Conservation (phyloP, 2,329 filamentous ascomycete genomes). For the Fusarium circinatum region DNA sequence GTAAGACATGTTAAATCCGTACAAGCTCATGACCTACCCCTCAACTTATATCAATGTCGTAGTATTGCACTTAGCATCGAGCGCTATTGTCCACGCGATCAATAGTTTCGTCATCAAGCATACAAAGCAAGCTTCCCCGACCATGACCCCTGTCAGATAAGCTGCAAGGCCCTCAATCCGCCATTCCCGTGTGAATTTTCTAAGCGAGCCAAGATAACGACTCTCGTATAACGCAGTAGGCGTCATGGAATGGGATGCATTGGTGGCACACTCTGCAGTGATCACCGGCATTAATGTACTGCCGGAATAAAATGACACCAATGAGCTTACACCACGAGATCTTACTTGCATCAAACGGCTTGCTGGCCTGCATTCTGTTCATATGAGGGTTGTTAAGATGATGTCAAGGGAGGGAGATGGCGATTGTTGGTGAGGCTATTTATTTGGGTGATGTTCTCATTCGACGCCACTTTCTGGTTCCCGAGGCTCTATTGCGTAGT, state of each 20-base stretch:
- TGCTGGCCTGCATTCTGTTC: neutral
- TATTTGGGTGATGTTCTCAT: constrained; percentile 3
- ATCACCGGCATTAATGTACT: neutral
- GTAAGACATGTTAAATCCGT: neutral
- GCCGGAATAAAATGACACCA: neutral
- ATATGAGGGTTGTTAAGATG: neutral
- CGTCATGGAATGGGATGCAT: neutral
- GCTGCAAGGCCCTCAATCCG: neutral
- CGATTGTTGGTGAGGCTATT: neutral
- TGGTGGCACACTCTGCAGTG: neutral
- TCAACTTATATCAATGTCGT: neutral
- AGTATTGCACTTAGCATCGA: neutral
- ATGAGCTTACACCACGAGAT: constrained; percentile 19
- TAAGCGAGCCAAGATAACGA: neutral
- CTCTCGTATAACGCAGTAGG: neutral
- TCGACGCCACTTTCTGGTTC: constrained; percentile 15
- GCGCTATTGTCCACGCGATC: neutral
- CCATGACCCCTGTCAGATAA: neutral
- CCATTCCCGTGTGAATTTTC: neutral
- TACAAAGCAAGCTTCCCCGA: neutral
- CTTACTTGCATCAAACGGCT: neutral
- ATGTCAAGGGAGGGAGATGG: neutral
- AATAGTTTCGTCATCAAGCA: constrained; percentile 12
- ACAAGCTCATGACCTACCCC: neutral
- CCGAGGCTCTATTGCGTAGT: neutral